Percentiles rank a stretch among this genome's conserved stretches.
Conservation (phyloP, 164 flowering plant species). For the Vitis labrusca region DNA sequence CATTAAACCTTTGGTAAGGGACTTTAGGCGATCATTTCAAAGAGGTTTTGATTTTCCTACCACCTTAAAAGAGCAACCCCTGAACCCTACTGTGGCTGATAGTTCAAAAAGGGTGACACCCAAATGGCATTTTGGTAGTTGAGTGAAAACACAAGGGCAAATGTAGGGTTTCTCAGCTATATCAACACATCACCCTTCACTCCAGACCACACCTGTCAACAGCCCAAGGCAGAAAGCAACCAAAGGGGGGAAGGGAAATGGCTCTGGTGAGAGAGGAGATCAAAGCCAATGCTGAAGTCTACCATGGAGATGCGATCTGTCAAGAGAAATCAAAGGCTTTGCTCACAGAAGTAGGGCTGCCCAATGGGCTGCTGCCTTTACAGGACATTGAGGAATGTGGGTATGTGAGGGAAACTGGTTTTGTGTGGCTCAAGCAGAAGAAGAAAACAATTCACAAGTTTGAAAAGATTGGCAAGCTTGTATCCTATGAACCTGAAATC, state of each 20-base stretch:
- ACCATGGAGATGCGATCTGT: constrained; percentile 58
- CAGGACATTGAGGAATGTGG: constrained; percentile 66
- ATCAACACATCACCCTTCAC: neutral
- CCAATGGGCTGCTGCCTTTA: constrained; percentile 72
- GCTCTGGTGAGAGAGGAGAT: constrained; percentile 57
- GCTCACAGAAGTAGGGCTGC: constrained; percentile 57
- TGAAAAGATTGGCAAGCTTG: constrained; percentile 57
- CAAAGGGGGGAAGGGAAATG: constrained; percentile 20
- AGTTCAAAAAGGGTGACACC: too few relatives aligned
- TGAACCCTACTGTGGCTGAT: too few relatives aligned
- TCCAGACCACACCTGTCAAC: neutral
- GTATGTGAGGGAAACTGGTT: constrained; percentile 54
- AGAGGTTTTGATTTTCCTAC: too few relatives aligned
- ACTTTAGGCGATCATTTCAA: too few relatives aligned
- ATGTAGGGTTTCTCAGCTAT: constrained; percentile 7
- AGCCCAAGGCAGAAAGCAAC: neutral
- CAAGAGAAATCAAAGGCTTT: constrained; percentile 45
- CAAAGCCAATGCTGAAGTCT: constrained; percentile 61
- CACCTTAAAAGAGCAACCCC: too few relatives aligned
- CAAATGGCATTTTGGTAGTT: neutral
- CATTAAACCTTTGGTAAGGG: too few relatives aligned
- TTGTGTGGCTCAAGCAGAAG: constrained; percentile 84
- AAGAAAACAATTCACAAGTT: constrained; percentile 61
- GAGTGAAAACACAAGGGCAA: constrained; percentile 8
- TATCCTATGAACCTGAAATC: constrained; percentile 56